phyloP scores from a whole-genome alignment of 306 rosid genomes.

The Ziziphus jujuba region DNA sequence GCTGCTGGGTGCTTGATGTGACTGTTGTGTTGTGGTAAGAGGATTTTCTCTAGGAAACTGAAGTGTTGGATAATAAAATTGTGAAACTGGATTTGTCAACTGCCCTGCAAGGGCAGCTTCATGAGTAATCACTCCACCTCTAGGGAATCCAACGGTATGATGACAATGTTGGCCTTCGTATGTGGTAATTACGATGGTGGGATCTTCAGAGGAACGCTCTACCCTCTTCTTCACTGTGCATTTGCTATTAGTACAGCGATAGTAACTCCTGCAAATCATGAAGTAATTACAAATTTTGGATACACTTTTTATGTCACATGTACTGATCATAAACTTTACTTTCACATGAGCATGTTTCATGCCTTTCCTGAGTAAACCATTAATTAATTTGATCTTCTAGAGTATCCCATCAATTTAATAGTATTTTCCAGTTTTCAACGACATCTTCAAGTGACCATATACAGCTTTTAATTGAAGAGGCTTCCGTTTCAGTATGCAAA shows the following conservation, averaged over 20 bases:
- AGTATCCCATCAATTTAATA: too few relatives aligned
- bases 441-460: too few relatives aligned
- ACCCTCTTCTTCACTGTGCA: conserved; percentile 97
- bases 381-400: too few relatives aligned
- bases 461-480: too few relatives aligned
- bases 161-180: conserved; percentile 98
- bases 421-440: too few relatives aligned
- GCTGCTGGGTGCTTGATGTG: conserved; percentile 16
- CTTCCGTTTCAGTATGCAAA: too few relatives aligned
- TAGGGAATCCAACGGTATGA: conserved; percentile 70
- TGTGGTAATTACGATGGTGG: conserved; percentile 77
- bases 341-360: too few relatives aligned
- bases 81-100: conserved; percentile 41
- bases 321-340: too few relatives aligned
- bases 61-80: conserved; percentile 52
- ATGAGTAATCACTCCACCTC: conserved; percentile 53
- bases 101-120: conserved; percentile 40
- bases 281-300: not conserved
- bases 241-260: conserved; percentile 96
- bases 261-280: conserved; percentile 71
- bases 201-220: conserved; percentile 87
- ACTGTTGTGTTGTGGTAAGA: conserved; percentile 21
- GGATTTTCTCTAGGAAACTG: conserved; percentile 33
- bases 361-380: too few relatives aligned
- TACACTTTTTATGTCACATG: not conserved